Evolutionary conservation across 176 grass and related monocot species (phyloP).

Genomic region (Dendrocalamus sinicus): DNA sequence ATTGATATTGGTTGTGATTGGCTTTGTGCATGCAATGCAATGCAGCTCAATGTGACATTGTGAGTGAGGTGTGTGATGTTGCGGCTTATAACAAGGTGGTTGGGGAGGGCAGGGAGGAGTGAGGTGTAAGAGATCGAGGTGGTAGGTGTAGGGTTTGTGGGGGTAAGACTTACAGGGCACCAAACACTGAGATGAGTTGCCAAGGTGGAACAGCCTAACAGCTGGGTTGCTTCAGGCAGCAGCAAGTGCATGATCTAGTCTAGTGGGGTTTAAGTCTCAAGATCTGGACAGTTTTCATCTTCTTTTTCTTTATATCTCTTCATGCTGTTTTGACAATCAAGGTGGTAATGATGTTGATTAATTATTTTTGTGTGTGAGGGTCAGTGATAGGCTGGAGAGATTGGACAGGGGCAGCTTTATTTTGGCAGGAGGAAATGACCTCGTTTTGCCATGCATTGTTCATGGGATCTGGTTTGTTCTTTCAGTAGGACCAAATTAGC

Average conservation of each 20-base stretch:
- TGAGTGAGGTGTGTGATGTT: background rate
- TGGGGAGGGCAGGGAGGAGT: conserved; percentile 38
- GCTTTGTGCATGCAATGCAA: background rate
- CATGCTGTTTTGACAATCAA: conserved; percentile 31
- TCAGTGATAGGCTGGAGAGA: conserved; percentile 33
- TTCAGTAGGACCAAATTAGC: background rate
- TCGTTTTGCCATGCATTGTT: conserved; percentile 7
- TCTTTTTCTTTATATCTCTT: background rate
- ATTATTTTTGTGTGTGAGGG: background rate
- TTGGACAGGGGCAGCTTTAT: background rate
- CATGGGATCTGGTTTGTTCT: conserved; percentile 13
- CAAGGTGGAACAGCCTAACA: conserved; percentile 64
- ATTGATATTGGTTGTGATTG: background rate
- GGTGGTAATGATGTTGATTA: conserved; percentile 37
- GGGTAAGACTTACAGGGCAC: conserved; percentile 51
- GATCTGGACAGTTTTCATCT: conserved; percentile 9
- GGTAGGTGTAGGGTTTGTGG: conserved; percentile 48
- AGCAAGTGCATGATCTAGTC: conserved; percentile 30
- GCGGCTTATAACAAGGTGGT: conserved; percentile 50
- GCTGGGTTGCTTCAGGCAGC: conserved; percentile 52
- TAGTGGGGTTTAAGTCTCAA: background rate
- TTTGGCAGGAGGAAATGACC: background rate
- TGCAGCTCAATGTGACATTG: conserved; percentile 10
- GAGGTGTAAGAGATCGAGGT: conserved; percentile 47
- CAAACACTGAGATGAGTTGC: conserved; percentile 56